Evolutionary conservation across 345 rosid genomes (phyloP), one percentile per base, ranked within the genome.

Genomic region (Ceriops decandra): DNA sequence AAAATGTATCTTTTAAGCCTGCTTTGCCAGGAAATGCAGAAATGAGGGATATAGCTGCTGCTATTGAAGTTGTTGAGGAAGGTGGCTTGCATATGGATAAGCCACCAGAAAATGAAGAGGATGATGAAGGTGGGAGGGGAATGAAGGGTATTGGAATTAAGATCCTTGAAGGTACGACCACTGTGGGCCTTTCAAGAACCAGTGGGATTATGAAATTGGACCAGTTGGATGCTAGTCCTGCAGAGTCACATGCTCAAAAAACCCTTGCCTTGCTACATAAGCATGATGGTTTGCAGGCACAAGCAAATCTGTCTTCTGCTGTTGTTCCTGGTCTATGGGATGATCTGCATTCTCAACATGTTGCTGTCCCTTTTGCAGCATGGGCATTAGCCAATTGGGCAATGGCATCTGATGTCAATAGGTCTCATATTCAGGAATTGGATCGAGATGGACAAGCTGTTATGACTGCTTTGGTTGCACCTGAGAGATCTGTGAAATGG

Each of bases 321-420:
- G 96, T 91, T 66, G 91, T 95, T 77, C 96, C 99, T 77, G 99
- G 97, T 68, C 88, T 95, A 22, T 95, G 99, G 99, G 99, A 95
- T 84, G 99, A 95, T 82, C 87, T 95, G 76, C 96, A 90, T 68
- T 88, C 86, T 77, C 90, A 95, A 73, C 97, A 95, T 86, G 98
- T 95, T n/a, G 99, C 97, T 28, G 96, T 95, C 63, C 99, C 99
- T 62, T 95, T 95, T 85, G 99, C 99, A 62, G 90, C 91, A 11
- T 91, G 99, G 99, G 96, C 97, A 42, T 81, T 95, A 79, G 96
- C 99, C 71, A 90, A 91, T 72, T 95, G 99, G 99, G 99, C 99
- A 30, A 86, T 85, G 91, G 95, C 99, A 65, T 95, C 99, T 36
- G 86, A 80, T 70, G 76, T 72, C 63, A 95, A 95, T 77, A 87